Conservation (phyloP, 441 rosid species). For the Erodium texanum region DNA sequence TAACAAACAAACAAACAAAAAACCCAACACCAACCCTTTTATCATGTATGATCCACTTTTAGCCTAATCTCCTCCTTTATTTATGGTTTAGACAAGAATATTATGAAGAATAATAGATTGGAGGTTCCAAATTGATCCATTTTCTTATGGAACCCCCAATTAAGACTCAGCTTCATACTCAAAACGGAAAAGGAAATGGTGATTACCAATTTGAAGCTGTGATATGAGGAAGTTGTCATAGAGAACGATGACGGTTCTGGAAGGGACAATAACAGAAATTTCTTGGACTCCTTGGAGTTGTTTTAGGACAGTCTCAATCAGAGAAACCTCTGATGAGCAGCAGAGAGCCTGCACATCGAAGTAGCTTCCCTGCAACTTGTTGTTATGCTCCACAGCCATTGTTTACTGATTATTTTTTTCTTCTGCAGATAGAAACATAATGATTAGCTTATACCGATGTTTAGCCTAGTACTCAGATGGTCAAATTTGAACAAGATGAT, state of each 20-base stretch:
- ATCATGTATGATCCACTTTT: too few relatives aligned
- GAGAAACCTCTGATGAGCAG: neutral
- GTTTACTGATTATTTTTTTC: neutral
- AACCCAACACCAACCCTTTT: neutral
- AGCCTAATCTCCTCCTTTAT: neutral
- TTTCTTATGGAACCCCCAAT: neutral
- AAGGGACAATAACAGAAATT: conserved; percentile 56
- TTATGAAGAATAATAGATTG: too few relatives aligned
- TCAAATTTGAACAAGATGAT: neutral
- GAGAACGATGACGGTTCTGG: conserved; percentile 72
- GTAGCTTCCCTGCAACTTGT: conserved; percentile 2
- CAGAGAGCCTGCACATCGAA: neutral
- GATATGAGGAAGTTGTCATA: conserved; percentile 59
- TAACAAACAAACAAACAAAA: neutral
- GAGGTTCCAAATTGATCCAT: too few relatives aligned
- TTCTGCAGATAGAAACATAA: neutral
- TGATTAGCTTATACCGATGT: neutral
- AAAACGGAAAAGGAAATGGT: neutral
- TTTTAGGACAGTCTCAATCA: neutral
- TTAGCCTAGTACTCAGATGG: neutral
- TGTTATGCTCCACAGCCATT: neutral
- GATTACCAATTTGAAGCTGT: conserved; percentile 60
- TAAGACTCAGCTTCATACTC: neutral
- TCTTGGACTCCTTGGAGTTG: conserved; percentile 15
- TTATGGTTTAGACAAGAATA: neutral